These are phyloP conservation scores for Globisporangium ultimum DNA, from an alignment of 352 stramenopile genomes.

Conservation along the genomic window DNA sequence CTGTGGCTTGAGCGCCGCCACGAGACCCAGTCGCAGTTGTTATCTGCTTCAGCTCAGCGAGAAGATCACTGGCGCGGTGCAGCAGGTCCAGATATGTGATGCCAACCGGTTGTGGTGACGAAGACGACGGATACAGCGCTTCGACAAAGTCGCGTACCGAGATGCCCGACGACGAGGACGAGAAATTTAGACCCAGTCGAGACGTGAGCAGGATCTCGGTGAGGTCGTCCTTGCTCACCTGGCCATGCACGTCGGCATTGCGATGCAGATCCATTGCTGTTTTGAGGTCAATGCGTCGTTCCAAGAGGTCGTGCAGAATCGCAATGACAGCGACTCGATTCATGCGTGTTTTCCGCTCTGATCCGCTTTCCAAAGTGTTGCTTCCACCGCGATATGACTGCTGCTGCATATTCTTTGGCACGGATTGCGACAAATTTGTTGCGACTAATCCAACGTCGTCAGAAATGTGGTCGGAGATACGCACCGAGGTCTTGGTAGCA, in stretches of 20 bases:
- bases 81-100: conserved; percentile 64
- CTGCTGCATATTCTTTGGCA: conserved; percentile 6
- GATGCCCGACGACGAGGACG: conserved; percentile 24
- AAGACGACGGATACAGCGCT: conserved; percentile 40
- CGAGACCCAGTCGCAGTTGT: background rate
- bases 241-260: conserved; percentile 48
- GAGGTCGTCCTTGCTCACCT: conserved; percentile 55
- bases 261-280: conserved; percentile 65
- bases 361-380: conserved; percentile 4
- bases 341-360: conserved; percentile 23
- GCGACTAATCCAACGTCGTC: conserved; percentile 14
- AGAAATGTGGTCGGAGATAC: conserved; percentile 42
- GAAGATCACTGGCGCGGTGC: conserved; percentile 52
- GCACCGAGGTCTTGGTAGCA: conserved; percentile 53
- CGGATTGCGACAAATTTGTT: conserved; percentile 10
- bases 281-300: conserved; percentile 68
- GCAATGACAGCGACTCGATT: conserved; percentile 35
- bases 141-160: conserved; percentile 59
- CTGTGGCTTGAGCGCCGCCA: conserved; percentile 15
- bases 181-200: conserved; percentile 55
- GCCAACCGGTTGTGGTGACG: conserved; percentile 4
- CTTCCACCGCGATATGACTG: background rate
- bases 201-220: conserved; percentile 66
- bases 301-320: conserved; percentile 67
- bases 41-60: conserved; percentile 37